These are phyloP conservation scores for Phytopythium boreale DNA, from an alignment of 352 stramenopile species.

Conservation along the genomic window DNA sequence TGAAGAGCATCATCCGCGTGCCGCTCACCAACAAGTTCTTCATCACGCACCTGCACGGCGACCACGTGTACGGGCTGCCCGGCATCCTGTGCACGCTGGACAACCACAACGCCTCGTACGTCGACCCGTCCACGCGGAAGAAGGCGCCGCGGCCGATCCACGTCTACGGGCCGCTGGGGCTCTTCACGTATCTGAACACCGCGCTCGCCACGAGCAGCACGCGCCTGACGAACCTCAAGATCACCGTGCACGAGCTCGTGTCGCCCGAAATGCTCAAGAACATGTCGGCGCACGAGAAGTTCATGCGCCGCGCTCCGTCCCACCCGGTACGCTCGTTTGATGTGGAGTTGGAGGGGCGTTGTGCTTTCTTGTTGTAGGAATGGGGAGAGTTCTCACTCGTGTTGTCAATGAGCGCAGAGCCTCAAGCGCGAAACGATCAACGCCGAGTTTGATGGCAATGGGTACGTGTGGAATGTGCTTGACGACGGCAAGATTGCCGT, in stretches of 20 bases:
- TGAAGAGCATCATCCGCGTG: conserved; percentile 72
- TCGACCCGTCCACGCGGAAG: conserved; percentile 53
- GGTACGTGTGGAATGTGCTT: conserved; percentile 64
- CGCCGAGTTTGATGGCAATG: conserved; percentile 51
- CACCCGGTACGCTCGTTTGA: conserved; percentile 56
- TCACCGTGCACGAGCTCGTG: conserved; percentile 79
- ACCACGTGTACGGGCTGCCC: conserved; percentile 82
- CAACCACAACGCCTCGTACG: conserved; percentile 64
- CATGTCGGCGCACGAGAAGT: conserved; percentile 53
- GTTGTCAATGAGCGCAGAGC: conserved; percentile 19
- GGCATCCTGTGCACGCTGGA: conserved; percentile 84
- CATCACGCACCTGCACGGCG: conserved; percentile 80
- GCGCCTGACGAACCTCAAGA: conserved; percentile 59
- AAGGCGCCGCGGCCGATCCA: conserved; percentile 46
- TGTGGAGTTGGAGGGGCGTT: not conserved
- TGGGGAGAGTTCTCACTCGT: not conserved
- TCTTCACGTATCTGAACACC: conserved; percentile 80
- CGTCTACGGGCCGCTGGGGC: conserved; percentile 72
- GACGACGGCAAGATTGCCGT: conserved; percentile 69
- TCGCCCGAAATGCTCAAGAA: conserved; percentile 41
- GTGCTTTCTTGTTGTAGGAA: conserved; percentile 5
- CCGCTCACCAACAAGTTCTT: conserved; percentile 84
- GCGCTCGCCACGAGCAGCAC: conserved; percentile 62
- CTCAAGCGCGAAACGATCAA: conserved; percentile 54
- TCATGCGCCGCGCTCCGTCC: conserved; percentile 48